phyloP scores from a whole-genome alignment of 2,329 filamentous ascomycete species.

The Massarina eburnea region DNA sequence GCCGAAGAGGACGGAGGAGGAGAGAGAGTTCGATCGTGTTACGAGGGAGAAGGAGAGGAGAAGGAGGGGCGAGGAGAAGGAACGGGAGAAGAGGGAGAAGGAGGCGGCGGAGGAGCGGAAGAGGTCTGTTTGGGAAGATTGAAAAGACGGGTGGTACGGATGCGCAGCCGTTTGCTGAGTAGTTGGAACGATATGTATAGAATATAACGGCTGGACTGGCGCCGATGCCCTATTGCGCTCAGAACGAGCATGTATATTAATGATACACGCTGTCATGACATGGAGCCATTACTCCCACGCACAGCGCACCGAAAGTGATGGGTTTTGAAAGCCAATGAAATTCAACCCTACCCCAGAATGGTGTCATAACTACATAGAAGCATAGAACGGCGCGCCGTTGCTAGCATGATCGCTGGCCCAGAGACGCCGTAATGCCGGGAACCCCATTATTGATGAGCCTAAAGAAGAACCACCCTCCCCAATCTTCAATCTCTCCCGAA shows the following conservation, averaged over 20 bases:
- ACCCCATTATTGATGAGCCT: conserved; percentile 16
- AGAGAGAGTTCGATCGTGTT: conserved; percentile 80
- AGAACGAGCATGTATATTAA: not conserved
- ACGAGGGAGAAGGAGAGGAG: conserved; percentile 83
- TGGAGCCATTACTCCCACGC: too few species aligned
- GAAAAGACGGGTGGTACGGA: conserved; percentile 1
- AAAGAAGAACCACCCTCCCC: conserved; percentile 3
- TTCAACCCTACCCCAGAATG: not conserved
- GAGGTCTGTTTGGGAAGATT: conserved; percentile 81
- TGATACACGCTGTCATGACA: not conserved
- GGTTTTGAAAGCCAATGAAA: not conserved
- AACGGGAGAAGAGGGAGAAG: conserved; percentile 63
- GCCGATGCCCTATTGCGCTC: not conserved
- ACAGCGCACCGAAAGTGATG: not conserved
- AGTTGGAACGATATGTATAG: not conserved
- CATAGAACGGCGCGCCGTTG: conserved; percentile 18
- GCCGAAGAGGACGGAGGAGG: conserved; percentile 82
- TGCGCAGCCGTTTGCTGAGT: not conserved
- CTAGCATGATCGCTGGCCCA: conserved; percentile 20
- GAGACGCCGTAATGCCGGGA: conserved; percentile 31
- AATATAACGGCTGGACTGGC: not conserved
- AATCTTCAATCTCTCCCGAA: conserved; percentile 12
- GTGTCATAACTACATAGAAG: conserved; percentile 26
- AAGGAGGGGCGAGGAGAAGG: conserved; percentile 70
- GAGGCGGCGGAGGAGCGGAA: conserved; percentile 73